Evolutionary conservation across 2,329 filamentous ascomycete genomes (phyloP).

Genomic region (Penicillium sp.): DNA sequence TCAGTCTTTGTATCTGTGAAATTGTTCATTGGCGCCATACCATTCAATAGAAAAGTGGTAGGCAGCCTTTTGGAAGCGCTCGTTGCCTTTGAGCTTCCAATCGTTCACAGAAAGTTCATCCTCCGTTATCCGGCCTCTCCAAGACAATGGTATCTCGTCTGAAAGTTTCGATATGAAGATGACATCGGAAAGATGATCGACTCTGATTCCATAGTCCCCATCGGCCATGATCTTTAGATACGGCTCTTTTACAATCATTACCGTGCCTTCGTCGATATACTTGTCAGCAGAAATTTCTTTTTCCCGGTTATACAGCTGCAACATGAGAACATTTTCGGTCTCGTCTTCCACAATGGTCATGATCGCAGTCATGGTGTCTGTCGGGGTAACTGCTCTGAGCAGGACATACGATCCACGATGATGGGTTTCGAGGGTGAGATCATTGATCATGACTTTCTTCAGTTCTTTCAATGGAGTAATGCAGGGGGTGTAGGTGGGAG

Average conservation of each 20-base stretch:
- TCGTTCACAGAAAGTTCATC: neutral
- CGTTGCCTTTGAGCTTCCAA: constrained; percentile 36
- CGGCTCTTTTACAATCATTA: constrained; percentile 55
- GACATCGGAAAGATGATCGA: constrained; percentile 56
- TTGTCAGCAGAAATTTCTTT: constrained; percentile 32
- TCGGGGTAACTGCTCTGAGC: constrained; percentile 31
- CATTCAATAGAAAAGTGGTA: constrained; percentile 27
- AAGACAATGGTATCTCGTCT: constrained; percentile 42
- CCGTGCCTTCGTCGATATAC: constrained; percentile 34
- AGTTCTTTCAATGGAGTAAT: constrained; percentile 15
- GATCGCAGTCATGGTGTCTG: constrained; percentile 33
- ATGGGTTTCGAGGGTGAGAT: constrained; percentile 42
- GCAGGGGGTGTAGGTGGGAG: constrained; percentile 22
- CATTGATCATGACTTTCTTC: constrained; percentile 30
- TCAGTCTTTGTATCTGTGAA: constrained; percentile 7
- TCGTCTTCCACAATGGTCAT: constrained; percentile 46
- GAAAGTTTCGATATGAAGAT: constrained; percentile 40
- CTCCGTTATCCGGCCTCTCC: constrained; percentile 23
- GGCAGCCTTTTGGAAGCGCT: constrained; percentile 10
- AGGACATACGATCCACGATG: constrained; percentile 41
- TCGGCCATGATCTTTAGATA: constrained; percentile 48
- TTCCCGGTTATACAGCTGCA: constrained; percentile 48
- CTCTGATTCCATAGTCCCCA: constrained; percentile 47
- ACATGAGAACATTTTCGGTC: constrained; percentile 32
- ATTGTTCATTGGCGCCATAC: constrained; percentile 16